Conservation (phyloP, 2,329 filamentous ascomycete species). For the Cercospora sp. region DNA sequence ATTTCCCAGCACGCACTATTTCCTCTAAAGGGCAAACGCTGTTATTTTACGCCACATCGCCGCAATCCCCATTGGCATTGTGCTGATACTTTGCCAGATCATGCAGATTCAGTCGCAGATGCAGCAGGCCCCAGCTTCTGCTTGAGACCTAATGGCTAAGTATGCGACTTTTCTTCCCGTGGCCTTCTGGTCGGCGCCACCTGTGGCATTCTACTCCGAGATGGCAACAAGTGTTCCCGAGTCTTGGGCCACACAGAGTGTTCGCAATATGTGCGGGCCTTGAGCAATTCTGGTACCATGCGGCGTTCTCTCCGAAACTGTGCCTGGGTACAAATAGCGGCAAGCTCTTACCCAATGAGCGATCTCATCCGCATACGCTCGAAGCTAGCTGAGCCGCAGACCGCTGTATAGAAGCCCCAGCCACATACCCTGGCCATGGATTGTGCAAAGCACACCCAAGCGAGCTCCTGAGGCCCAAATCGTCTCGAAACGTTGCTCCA, state of each 20-base stretch:
- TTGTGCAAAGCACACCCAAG: neutral
- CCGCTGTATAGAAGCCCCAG: neutral
- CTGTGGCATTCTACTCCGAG: neutral
- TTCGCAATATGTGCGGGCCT: neutral
- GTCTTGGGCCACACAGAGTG: neutral
- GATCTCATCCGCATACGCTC: neutral
- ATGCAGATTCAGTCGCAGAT: conserved; percentile 45
- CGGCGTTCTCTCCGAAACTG: neutral
- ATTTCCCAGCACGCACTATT: conserved; percentile 18
- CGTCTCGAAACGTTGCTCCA: neutral
- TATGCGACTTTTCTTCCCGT: neutral
- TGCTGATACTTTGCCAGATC: conserved; percentile 10
- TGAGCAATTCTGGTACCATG: neutral
- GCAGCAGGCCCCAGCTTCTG: conserved; percentile 34
- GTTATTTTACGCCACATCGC: neutral
- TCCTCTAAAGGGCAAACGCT: neutral
- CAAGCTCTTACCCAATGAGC: neutral
- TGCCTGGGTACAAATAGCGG: neutral
- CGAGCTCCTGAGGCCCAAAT: neutral
- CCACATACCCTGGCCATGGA: neutral
- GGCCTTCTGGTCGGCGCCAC: neutral
- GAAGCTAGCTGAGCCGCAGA: neutral
- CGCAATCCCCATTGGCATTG: neutral
- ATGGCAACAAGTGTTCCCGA: neutral
- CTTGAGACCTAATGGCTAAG: neutral